Percentiles rank a stretch among this genome's conserved stretches.
Evolutionary conservation across 257 asterid species (phyloP).

Genomic region (Jasminum sambac): DNA sequence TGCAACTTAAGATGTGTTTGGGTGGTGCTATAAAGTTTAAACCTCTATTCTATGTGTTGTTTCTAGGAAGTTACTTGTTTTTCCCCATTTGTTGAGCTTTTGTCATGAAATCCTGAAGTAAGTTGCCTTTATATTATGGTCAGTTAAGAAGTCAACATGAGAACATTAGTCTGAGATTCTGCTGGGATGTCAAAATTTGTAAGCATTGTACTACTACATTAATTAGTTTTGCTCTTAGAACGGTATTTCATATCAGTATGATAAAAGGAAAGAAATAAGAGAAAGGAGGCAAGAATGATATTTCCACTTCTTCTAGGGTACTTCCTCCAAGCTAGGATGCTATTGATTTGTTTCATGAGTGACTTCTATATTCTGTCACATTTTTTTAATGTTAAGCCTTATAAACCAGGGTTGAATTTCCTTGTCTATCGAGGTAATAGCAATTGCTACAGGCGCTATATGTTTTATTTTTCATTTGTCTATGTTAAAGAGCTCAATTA

Average conservation of each 20-base stretch:
- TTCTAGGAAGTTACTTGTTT: slow-evolving; percentile 2
- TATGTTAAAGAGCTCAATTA: slow-evolving; percentile 7
- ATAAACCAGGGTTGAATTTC: slow-evolving; percentile 3
- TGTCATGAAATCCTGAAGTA: neutral
- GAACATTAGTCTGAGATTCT: neutral
- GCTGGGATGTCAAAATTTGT: neutral
- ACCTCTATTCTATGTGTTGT: neutral
- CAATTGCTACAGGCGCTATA: slow-evolving; percentile 21
- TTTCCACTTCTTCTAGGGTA: neutral
- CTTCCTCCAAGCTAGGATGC: neutral
- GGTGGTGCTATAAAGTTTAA: slow-evolving; percentile 12
- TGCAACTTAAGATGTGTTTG: neutral
- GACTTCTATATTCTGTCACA: neutral
- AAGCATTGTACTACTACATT: neutral
- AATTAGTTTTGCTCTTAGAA: neutral
- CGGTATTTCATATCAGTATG: neutral
- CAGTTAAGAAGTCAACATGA: neutral
- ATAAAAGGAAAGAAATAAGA: neutral
- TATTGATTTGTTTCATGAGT: neutral
- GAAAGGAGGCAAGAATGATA: neutral
- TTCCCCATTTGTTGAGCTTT: neutral
- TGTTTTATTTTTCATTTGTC: slow-evolving; percentile 12
- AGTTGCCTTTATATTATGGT: slow-evolving; percentile 1
- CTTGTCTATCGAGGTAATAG: slow-evolving; percentile 17
- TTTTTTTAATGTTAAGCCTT: neutral